A percentile compares a stretch with the other conserved stretches of the same genome.
phyloP scores from a whole-genome alignment of 2,329 filamentous ascomycete species.

The Monilinia aucupariae region DNA sequence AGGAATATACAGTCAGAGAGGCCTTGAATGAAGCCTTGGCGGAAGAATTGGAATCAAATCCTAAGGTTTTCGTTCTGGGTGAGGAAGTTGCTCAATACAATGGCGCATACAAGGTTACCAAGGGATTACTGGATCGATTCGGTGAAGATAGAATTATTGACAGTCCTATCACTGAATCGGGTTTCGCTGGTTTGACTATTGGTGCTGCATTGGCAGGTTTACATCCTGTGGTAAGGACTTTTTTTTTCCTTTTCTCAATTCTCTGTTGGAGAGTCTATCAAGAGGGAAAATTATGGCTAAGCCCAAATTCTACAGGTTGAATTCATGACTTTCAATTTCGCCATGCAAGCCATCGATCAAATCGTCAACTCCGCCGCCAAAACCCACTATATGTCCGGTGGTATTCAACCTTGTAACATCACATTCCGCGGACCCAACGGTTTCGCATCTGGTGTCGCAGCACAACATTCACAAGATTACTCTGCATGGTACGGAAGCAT shows the following conservation, averaged over 20 bases:
- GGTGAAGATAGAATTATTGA: constrained; percentile 97
- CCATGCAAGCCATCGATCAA: constrained; percentile 99
- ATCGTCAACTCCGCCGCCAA: constrained; percentile 99
- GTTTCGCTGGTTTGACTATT: constrained; percentile 88
- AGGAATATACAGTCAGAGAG: constrained; percentile 96
- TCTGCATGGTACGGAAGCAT: constrained; percentile 98
- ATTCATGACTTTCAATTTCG: constrained; percentile 99
- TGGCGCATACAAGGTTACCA: constrained; percentile 99
- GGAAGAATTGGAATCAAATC: constrained; percentile 90
- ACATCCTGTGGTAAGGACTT: constrained; percentile 74
- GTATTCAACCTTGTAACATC: constrained; percentile 99
- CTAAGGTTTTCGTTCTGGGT: constrained; percentile 91
- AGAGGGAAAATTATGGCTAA: constrained; percentile 6
- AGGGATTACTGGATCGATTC: constrained; percentile 93
- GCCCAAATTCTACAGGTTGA: constrained; percentile 62
- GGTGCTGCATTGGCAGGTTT: constrained; percentile 92
- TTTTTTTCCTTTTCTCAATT: constrained; percentile 3
- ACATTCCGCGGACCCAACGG: constrained; percentile 99
- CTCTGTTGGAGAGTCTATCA: constrained; percentile 1
- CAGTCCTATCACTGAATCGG: constrained; percentile 95
- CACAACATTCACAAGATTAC: constrained; percentile 99
- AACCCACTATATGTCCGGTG: constrained; percentile 99
- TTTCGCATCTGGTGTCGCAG: constrained; percentile 90
- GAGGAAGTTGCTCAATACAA: constrained; percentile 99
- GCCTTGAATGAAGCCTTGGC: constrained; percentile 96